Evolutionary conservation across 257 asterid genomes (phyloP), one percentile per base, ranked within the genome.

Genomic region (Coffea canephora): DNA sequence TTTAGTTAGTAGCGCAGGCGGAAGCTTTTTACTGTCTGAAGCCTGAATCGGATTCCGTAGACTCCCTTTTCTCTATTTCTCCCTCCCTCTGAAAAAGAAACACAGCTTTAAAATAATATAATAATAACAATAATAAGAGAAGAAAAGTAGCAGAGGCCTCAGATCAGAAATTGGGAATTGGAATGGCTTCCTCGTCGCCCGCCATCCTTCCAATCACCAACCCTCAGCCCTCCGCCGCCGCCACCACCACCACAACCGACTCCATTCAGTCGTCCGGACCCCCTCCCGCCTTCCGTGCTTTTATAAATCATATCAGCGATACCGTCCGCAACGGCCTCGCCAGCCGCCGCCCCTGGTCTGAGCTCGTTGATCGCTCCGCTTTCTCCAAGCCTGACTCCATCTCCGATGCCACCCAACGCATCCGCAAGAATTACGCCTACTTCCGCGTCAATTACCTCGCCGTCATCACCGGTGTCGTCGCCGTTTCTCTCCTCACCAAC

Each of bases 331-430:
- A 81, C 83, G 92, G 94, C 77, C 86, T 94, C 68, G 74, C 95
- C 64, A 86, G 83, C 83, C 92, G 95, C 57, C 97, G 98, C 52
- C 96, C 97, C 41, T 94, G 98, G 98, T 48, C 88, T 5, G 98
- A 94, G 82, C 91, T 93, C 69, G 77, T 86, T 68, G 94, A 90
- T 67, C 95, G 94, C 34, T 84, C 93, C 79, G 92, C 92, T 76
- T 88, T 93, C 85, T 83, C 96, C 76, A 92, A 91, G 82, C 98
- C 98, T 15, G 96, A 94, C 11, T 89, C 98, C 21, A 41, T 94
- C 68, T 83, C 94, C 43, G 95, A 92, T 0, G 96, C 95, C 23
- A 89, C 93, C 55, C 87, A 86, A 79, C 95, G 97, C 73, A 78
- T 94, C 88, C 93, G 98, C 48, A 92, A 89, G 80, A 94, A 94